Evolutionary conservation across 352 stramenopile species (phyloP).

Genomic region (Thalassiosira livingstoniorum): DNA sequence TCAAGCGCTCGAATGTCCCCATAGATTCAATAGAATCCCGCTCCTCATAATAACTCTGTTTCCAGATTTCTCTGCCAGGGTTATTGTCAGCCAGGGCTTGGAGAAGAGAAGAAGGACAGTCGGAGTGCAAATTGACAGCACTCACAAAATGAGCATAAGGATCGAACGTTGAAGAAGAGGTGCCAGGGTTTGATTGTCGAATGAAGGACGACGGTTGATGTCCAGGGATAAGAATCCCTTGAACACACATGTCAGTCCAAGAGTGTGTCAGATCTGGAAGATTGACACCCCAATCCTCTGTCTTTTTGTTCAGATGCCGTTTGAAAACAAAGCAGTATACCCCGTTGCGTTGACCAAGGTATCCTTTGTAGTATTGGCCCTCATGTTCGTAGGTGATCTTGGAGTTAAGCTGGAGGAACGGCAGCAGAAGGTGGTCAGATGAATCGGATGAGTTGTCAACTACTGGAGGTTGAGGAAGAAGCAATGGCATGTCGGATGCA

Average conservation of each 20-base stretch:
- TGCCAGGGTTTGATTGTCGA: background rate
- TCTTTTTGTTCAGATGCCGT: background rate
- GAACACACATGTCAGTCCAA: background rate
- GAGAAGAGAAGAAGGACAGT: constrained; percentile 12
- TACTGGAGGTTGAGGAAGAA: background rate
- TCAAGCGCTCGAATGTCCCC: constrained; percentile 35
- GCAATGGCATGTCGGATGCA: background rate
- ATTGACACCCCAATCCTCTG: constrained; percentile 8
- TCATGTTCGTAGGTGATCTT: constrained; percentile 26
- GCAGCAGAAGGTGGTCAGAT: background rate
- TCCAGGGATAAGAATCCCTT: constrained; percentile 27
- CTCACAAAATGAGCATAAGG: background rate
- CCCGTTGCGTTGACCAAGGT: background rate
- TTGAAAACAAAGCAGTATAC: constrained; percentile 6
- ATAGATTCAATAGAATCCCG: constrained; percentile 3
- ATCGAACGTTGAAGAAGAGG: background rate
- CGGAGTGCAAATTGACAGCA: background rate
- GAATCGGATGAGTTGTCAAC: background rate
- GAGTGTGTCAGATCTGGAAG: constrained; percentile 14
- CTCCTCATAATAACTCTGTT: constrained; percentile 18
- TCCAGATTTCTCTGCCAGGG: constrained; percentile 24
- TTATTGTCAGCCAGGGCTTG: constrained; percentile 17
- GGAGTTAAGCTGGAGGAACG: background rate
- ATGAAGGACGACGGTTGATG: constrained; percentile 15
- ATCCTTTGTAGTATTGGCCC: constrained; percentile 19